These are phyloP conservation scores for Auricularia auricula-judae DNA, from an alignment of 768 basidiomycete species.

Conservation along the genomic window DNA sequence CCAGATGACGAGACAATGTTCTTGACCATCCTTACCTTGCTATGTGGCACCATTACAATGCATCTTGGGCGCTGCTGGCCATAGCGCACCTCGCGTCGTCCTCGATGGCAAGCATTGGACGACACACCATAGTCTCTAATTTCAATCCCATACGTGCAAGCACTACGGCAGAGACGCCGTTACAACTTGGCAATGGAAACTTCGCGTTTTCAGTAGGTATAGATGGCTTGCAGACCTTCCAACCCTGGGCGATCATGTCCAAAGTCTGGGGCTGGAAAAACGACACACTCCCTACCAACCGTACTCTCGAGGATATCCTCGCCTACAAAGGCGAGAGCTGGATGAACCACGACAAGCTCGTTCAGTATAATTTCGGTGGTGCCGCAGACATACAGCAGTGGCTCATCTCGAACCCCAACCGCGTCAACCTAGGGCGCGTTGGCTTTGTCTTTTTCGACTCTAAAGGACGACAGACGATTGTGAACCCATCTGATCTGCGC, in stretches of 20 bases:
- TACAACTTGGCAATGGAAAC: conserved; percentile 53
- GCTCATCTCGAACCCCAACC: conserved; percentile 48
- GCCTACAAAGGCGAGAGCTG: conserved; percentile 38
- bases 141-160: conserved; percentile 42
- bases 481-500: conserved; percentile 28
- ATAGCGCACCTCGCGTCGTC: not conserved
- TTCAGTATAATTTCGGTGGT: conserved; percentile 42
- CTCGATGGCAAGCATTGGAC: conserved; percentile 23
- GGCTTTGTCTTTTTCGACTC: conserved; percentile 33
- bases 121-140: conserved; percentile 32
- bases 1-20: too few species aligned
- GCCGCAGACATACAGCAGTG: conserved; percentile 36
- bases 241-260: conserved; percentile 43
- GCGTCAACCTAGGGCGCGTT: conserved; percentile 42
- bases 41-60: too few species aligned
- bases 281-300: conserved; percentile 36
- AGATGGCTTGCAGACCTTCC: conserved; percentile 47
- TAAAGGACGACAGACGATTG: conserved; percentile 16
- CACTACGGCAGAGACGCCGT: conserved; percentile 35
- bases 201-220: conserved; percentile 51
- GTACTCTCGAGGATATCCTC: conserved; percentile 32
- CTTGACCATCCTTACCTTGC: too few species aligned
- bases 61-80: too few species aligned
- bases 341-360: conserved; percentile 38
- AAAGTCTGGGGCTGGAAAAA: conserved; percentile 48